Conservation (phyloP, 257 asterid genomes). For the Cruciata laevipes region DNA sequence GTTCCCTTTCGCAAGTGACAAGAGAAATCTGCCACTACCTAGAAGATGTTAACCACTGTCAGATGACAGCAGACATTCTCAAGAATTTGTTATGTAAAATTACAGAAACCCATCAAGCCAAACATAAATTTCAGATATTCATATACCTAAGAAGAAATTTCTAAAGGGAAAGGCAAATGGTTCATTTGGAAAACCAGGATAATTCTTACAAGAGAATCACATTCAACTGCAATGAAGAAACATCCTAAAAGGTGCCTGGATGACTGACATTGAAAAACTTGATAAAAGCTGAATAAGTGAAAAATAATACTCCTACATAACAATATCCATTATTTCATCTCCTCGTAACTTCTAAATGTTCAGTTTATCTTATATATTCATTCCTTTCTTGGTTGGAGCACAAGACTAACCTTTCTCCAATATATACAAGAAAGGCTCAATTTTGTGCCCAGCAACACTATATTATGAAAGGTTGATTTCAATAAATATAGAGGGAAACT, state of each 20-base stretch:
- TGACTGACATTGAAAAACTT: background rate
- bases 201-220: background rate
- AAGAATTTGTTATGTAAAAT: background rate
- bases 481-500: too few species aligned
- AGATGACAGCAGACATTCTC: background rate
- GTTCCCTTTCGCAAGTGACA: slow-evolving; percentile 68
- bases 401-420: background rate
- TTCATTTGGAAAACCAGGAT: background rate
- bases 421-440: background rate
- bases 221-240: background rate
- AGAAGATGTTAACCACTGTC: slow-evolving; percentile 11
- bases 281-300: background rate
- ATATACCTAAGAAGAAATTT: background rate
- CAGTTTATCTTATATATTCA: background rate
- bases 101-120: background rate
- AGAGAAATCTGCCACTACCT: slow-evolving; percentile 94
- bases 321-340: background rate
- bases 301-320: background rate
- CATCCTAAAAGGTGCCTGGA: background rate
- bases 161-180: background rate
- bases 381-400: background rate
- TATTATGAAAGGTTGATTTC: too few species aligned
- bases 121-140: background rate
- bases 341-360: background rate
- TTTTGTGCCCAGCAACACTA: background rate